Percentiles rank a stretch among this genome's conserved stretches.
Conservation (phyloP, 306 rosid genomes). For the Prunus mongolica region DNA sequence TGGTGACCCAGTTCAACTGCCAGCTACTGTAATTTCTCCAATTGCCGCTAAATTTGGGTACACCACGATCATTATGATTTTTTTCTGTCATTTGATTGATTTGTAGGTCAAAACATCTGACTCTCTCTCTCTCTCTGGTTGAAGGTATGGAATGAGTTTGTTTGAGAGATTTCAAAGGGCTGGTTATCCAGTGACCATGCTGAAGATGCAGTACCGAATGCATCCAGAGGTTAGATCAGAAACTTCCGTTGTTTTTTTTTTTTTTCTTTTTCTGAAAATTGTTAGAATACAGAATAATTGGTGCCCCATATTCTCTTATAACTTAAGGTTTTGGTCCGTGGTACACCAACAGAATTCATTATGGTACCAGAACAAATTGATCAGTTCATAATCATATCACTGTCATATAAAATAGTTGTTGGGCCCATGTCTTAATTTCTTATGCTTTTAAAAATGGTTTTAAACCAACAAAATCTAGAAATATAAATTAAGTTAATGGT, state of each 20-base stretch:
- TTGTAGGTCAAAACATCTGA: slow-evolving; percentile 3
- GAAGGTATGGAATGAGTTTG: slow-evolving; percentile 81
- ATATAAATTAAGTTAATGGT: neutral
- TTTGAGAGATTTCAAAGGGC: slow-evolving; percentile 79
- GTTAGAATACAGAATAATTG: neutral
- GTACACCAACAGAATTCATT: neutral
- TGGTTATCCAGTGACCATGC: slow-evolving; percentile 94
- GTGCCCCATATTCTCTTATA: neutral
- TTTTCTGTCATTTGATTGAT: neutral
- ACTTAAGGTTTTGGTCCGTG: neutral
- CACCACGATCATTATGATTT: slow-evolving; percentile 1
- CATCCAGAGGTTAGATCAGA: slow-evolving; percentile 86
- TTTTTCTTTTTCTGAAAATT: neutral
- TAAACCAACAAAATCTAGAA: neutral
- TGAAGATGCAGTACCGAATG: slow-evolving; percentile 97
- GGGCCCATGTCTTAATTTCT: neutral
- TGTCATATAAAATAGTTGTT: neutral
- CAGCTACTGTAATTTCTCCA: slow-evolving; percentile 90
- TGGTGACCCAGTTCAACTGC: slow-evolving; percentile 97
- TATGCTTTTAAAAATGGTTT: neutral
- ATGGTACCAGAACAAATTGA: neutral
- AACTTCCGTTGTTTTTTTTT: neutral
- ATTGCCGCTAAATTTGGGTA: slow-evolving; percentile 71
- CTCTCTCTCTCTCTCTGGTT: slow-evolving; percentile 15
- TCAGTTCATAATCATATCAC: neutral